Evolutionary conservation across 176 grass and related monocot species (phyloP), one percentile per base, ranked within the genome.

Genomic region (Coix lacrymajobi): DNA sequence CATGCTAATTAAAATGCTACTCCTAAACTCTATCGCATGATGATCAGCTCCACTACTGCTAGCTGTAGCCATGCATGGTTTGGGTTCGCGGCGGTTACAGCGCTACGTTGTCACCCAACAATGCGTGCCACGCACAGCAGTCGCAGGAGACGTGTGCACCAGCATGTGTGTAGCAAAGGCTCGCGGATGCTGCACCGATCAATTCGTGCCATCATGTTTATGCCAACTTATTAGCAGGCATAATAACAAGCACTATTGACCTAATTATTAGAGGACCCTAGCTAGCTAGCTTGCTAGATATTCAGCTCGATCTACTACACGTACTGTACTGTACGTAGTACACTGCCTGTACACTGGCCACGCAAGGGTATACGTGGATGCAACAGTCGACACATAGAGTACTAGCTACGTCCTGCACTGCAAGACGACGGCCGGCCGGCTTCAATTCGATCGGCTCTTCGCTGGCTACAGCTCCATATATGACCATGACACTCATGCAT

Each of bases 391-490:
- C 66, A 71, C 66, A 45, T 32, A 76, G 0, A 36, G 15, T 44
- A 48, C 14, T 14, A 4, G 44, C 44, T 45, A 52, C 48, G 48
- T 60, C 54, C 22, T 57, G 45, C 45, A 48, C 4, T 44, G 34
- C 56, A 46, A 67, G 37, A 79, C 67, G 81, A 66, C 9, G 57
- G 24, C 54, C 46, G 79, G 44, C 58, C 39, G 62, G 62, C 62
- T 3, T 44, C 33, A n/a, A 16, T 16, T n/a, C n/a, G 7, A 54
- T 54, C 19, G 14, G 14, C 30, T 48, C 40, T 16, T 66, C 29
- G 75, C 76, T 88, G 87, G 87, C 45, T 67, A 88, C 81, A 88
- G 87, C 87, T 79, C 46, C 48, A 62, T n/a, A n/a, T n/a, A n/a
- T 11, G 87, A 89, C 64, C 71, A 81, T 5, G 87, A 85, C 82